Conservation (phyloP, 2,329 filamentous ascomycete genomes). For the Xenosphaeropsis pyriputrescens region DNA sequence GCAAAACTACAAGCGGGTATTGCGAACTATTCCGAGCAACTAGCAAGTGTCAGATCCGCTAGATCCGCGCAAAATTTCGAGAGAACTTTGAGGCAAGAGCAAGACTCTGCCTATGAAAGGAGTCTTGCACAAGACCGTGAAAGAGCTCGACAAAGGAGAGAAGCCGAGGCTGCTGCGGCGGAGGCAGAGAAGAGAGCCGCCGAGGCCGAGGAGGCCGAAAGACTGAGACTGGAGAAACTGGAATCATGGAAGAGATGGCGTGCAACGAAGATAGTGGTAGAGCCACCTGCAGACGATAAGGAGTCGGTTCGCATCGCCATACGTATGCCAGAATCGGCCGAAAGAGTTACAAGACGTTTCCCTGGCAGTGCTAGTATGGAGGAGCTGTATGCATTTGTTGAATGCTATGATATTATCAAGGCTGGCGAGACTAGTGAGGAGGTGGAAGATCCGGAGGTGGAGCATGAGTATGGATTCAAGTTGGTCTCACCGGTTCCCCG, state of each 20-base stretch:
- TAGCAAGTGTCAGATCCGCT: constrained; percentile 61
- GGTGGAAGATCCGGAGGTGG: constrained; percentile 14
- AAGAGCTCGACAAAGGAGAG: constrained; percentile 59
- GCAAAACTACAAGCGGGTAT: constrained; percentile 62
- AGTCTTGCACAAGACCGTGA: constrained; percentile 81
- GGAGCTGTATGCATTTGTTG: constrained; percentile 90
- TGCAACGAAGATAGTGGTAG: constrained; percentile 46
- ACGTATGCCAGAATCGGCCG: constrained; percentile 48
- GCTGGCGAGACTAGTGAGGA: constrained; percentile 16
- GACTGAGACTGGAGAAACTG: constrained; percentile 30
- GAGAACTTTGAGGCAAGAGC: constrained; percentile 70
- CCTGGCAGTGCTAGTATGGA: constrained; percentile 55
- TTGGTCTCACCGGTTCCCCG: constrained; percentile 79
- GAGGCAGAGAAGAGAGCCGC: constrained; percentile 48
- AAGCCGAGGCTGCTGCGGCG: constrained; percentile 58
- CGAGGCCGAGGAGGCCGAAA: constrained; percentile 43
- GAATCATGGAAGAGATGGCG: constrained; percentile 74
- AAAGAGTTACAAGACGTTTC: constrained; percentile 68
- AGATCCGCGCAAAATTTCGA: constrained; percentile 68
- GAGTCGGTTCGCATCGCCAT: constrained; percentile 59
- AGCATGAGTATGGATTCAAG: constrained; percentile 72
- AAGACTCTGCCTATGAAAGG: constrained; percentile 87
- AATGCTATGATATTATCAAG: constrained; percentile 62
- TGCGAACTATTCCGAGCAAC: constrained; percentile 58
- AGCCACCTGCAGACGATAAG: constrained; percentile 50